Evolutionary conservation across 208 protist genomes (phyloP).

Genomic region (Leishmania gerbilli): DNA sequence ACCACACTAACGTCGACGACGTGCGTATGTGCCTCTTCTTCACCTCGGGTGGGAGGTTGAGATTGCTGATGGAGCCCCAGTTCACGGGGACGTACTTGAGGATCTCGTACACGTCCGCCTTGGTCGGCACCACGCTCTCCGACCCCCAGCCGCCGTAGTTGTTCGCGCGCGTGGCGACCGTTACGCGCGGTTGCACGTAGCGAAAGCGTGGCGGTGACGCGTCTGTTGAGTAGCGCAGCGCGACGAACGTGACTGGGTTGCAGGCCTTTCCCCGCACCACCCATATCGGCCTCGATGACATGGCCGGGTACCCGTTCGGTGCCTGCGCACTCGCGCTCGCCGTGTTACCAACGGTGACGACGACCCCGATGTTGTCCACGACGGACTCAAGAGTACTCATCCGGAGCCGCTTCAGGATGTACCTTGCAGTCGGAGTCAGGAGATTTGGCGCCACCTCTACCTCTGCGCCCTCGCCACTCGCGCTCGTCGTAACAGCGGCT

Average conservation of each 20-base stretch:
- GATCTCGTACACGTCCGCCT: conserved; percentile 78
- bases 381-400: conserved; percentile 18
- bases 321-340: neutral
- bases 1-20: conserved; percentile 61
- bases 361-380: conserved; percentile 18
- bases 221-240: conserved; percentile 36
- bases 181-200: conserved; percentile 29
- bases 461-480: neutral
- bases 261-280: conserved; percentile 10
- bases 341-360: conserved; percentile 8
- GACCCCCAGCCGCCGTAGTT: conserved; percentile 78
- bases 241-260: conserved; percentile 29
- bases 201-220: conserved; percentile 44
- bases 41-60: conserved; percentile 63
- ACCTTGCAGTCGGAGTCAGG: neutral
- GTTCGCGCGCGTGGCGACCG: conserved; percentile 43
- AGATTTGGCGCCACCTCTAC: neutral
- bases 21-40: conserved; percentile 68
- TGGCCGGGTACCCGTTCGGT: neutral
- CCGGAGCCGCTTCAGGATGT: conserved; percentile 5
- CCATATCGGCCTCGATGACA: conserved; percentile 18
- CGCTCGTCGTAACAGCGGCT: neutral
- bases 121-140: conserved; percentile 48
- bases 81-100: conserved; percentile 85
- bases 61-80: conserved; percentile 71